Percentiles rank a stretch among this genome's conserved stretches.
Conservation (phyloP, 2,329 filamentous ascomycete genomes). For the Coleophoma crateriformis region DNA sequence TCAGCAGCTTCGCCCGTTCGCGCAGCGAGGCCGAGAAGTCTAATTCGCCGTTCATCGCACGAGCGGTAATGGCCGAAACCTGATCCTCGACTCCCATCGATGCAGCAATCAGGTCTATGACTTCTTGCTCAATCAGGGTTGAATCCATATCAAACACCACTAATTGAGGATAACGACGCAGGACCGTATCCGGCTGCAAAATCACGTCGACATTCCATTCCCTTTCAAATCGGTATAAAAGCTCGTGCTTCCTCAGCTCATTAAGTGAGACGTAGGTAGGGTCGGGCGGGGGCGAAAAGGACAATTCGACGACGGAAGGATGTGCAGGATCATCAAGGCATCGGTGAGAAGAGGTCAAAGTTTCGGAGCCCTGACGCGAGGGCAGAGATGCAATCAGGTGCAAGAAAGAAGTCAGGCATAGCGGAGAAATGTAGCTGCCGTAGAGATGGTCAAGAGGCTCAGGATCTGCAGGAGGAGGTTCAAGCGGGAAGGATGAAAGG, state of each 20-base stretch:
- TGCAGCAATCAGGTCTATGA: conserved; percentile 90
- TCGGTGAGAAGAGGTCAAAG: conserved; percentile 55
- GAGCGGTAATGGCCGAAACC: conserved; percentile 84
- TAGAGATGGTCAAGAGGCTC: conserved; percentile 61
- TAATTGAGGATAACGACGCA: conserved; percentile 74
- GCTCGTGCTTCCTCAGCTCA: conserved; percentile 74
- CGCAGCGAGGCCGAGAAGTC: conserved; percentile 84
- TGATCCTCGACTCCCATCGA: conserved; percentile 75
- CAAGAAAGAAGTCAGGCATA: conserved; percentile 61
- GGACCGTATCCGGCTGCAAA: conserved; percentile 68
- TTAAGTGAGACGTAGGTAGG: conserved; percentile 59
- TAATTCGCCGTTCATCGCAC: conserved; percentile 93
- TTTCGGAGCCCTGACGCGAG: conserved; percentile 40
- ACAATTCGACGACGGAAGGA: conserved; percentile 62
- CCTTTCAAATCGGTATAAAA: conserved; percentile 76
- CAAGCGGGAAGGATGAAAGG: conserved; percentile 53
- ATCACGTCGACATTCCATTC: conserved; percentile 87
- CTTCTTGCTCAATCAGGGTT: conserved; percentile 94
- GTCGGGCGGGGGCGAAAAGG: conserved; percentile 54
- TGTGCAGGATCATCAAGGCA: conserved; percentile 56
- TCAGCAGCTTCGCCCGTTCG: conserved; percentile 74
- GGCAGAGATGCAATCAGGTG: conserved; percentile 61
- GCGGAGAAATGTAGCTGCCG: conserved; percentile 58
- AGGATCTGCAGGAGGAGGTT: conserved; percentile 46
- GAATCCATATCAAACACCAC: conserved; percentile 99